phyloP scores from a whole-genome alignment of 768 basidiomycete genomes.

The Calocybe indica region DNA sequence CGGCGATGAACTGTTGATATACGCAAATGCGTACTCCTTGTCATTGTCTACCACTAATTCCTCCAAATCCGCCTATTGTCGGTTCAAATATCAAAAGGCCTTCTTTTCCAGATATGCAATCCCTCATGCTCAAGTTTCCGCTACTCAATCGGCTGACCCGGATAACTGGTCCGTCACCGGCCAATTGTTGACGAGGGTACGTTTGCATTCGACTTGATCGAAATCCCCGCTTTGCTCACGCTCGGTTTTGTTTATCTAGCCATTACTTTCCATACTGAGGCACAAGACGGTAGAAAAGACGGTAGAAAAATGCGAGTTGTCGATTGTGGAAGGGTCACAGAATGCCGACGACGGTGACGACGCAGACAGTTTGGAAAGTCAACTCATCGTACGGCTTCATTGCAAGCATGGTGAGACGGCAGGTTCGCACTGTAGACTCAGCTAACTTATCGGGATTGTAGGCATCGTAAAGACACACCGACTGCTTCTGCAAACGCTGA shows the following conservation, averaged over 20 bases:
- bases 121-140: conserved; percentile 12
- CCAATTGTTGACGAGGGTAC: conserved; percentile 66
- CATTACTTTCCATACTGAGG: conserved; percentile 67
- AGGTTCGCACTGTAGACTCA: background rate
- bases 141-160: conserved; percentile 19
- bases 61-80: conserved; percentile 76
- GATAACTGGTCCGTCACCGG: conserved; percentile 45
- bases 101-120: conserved; percentile 71
- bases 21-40: conserved; percentile 54
- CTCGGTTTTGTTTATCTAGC: conserved; percentile 29
- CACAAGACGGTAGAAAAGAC: conserved; percentile 72
- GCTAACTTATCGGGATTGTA: conserved; percentile 17
- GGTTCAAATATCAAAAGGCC: conserved; percentile 60
- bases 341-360: conserved; percentile 34
- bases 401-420: conserved; percentile 71
- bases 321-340: conserved; percentile 48
- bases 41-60: conserved; percentile 73
- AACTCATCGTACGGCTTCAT: conserved; percentile 63
- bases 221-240: background rate
- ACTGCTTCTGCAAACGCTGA: conserved; percentile 52
- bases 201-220: conserved; percentile 1
- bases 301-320: conserved; percentile 72
- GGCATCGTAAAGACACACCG: conserved; percentile 82
- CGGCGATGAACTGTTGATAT: conserved; percentile 73
- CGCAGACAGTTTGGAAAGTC: conserved; percentile 62